Evolutionary conservation across 257 asterid species (phyloP).

Genomic region (Rubia yunnanensis): DNA sequence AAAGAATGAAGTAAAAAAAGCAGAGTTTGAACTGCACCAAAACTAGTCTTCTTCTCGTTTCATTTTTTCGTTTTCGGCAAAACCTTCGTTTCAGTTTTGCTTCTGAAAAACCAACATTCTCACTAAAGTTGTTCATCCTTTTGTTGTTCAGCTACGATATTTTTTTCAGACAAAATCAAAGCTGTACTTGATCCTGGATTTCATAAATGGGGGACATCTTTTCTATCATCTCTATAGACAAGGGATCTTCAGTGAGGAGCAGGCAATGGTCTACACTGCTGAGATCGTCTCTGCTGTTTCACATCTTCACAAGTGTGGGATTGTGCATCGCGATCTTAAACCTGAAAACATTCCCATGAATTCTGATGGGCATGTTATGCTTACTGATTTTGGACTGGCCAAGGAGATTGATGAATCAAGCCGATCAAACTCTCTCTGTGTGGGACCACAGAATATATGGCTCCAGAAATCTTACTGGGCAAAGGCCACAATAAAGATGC

Average conservation of each 20-base stretch:
- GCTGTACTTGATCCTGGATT: conserved; percentile 79
- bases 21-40: too few species aligned
- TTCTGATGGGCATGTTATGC: conserved; percentile 92
- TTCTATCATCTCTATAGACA: conserved; percentile 95
- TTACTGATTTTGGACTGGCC: conserved; percentile 89
- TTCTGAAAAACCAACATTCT: too few species aligned
- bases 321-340: conserved; percentile 90
- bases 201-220: conserved; percentile 90
- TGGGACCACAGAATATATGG: conserved; percentile 96
- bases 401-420: conserved; percentile 85
- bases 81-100: too few species aligned
- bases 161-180: conserved; percentile 87
- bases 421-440: conserved; percentile 85
- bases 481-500: conserved; percentile 83
- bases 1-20: too few species aligned
- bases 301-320: conserved; percentile 84
- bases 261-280: conserved; percentile 86
- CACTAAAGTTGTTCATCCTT: too few species aligned
- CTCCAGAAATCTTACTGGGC: conserved; percentile 74
- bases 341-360: conserved; percentile 97
- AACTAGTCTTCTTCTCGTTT: too few species aligned
- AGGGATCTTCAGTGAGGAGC: conserved; percentile 97
- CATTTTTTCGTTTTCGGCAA: too few species aligned
- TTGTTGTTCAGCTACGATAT: too few species aligned
- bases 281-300: conserved; percentile 96